Base-by-base conservation (phyloP, 1,284 basidiomycete species). In the Puccinia novopanici region DNA sequence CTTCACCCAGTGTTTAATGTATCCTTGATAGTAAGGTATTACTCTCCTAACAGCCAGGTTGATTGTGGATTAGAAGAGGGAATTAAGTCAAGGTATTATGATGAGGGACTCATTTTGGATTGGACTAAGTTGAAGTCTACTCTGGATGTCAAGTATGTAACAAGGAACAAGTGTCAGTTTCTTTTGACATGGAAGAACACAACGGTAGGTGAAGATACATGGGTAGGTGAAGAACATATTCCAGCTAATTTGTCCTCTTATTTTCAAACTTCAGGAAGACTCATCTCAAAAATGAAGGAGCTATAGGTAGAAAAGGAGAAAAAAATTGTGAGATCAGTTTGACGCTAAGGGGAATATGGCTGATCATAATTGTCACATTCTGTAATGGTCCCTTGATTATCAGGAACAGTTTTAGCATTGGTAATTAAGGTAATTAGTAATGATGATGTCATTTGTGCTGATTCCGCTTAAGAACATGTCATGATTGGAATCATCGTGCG, bases 1-100 rank as follows among this genome's bases (percentile, higher is more conserved):
- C 10, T 77, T 17, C 75, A 77, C 45, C 75, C 63, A 17, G 75
- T 77, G 12, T 77, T 77, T 77, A 77, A 77, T 30, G 63, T 77
- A 17, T 67, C 59, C 17, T 42, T 77, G 5, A 1, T 77, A 13
- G 27, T 24, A 2, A 45, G 40, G 5, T 77, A 48, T 40, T 15
- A 13, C 2, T 0, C 8, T 45, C 63, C 75, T 19, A 42, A 57
- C 8, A 17, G 27, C 22, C 17, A 30, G 19, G 24, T 40, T 4
- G 48, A 30, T 9, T 13, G 57, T 5, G 27, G 57, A 9, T 6
- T 27, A 4, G 42, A 8, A 30, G 5, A 8, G 6, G 45, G 42
- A 30, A 9, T 50, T 50, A 52, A 70, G 22, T 8, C 4, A 2
- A n/a, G 42, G 3, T 65, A 65, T 15, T 42, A 50, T 13, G 24